Percentiles rank a stretch among this genome's conserved stretches.
Conservation (phyloP, 306 rosid species). For the Lablab purpureus region DNA sequence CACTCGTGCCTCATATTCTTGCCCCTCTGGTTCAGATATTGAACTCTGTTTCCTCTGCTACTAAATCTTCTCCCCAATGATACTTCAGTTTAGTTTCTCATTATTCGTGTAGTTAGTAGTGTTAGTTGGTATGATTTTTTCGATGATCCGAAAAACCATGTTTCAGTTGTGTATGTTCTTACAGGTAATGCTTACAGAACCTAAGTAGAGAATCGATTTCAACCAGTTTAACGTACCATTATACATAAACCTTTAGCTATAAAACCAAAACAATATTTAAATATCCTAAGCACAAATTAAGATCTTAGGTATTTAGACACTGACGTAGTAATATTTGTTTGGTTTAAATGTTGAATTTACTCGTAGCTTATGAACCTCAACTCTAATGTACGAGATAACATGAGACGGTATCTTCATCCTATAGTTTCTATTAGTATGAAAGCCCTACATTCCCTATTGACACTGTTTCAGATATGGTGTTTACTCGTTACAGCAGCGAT, state of each 20-base stretch:
- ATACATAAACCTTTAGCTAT: background rate
- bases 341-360: background rate
- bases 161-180: background rate
- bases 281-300: background rate
- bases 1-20: constrained; percentile 64
- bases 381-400: too few species aligned
- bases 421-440: background rate
- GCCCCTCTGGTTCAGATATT: constrained; percentile 66
- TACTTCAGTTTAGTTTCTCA: background rate
- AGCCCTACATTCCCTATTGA: background rate
- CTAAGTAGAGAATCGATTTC: background rate
- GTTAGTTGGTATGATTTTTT: background rate
- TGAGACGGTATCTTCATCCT: too few species aligned
- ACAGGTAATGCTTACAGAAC: background rate
- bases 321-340: too few species aligned
- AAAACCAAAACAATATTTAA: background rate
- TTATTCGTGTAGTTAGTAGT: background rate
- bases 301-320: too few species aligned
- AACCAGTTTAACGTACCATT: background rate
- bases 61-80: constrained; percentile 57
- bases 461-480: background rate
- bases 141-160: background rate
- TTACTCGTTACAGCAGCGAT: constrained; percentile 57
- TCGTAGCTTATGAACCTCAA: background rate
- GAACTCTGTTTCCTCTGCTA: constrained; percentile 57